Base-by-base conservation (phyloP, 2,329 filamentous ascomycete genomes). In the Leptographium lundbergii region DNA sequence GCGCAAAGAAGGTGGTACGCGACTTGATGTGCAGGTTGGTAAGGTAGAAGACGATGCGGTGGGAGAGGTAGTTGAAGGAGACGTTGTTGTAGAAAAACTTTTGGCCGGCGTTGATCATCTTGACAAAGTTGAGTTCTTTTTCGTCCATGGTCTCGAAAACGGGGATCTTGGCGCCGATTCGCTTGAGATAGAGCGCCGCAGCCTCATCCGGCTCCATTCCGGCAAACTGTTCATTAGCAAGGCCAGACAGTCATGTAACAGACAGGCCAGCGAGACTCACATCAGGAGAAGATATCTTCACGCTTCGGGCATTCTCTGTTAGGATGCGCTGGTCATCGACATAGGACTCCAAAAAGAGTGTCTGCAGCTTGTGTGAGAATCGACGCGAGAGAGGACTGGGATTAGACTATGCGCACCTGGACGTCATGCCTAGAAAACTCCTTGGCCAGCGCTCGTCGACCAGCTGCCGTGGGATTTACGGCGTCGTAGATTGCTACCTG, bases 401-500 rank as follows among this genome's bases (percentile, higher is more conserved):
- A 51, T 39, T 19, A 10, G 14, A 55, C 3, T 3, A 13, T 10
- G 27, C 24, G 27, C 17, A 89, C 87, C 78, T 92, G 88, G 60
- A 99, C 91, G 68, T 96, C 89, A 69, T 96, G 90, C 74, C 96
- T 97, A n/a, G 89, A 87, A 70, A 99, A 96, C 68, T 99, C 94
- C 72, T 95, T 96, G 6, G 91, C 91, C 22, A 99, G 77, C 13
- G 90, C 88, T 59, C 87, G 83, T 54, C 94, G 84, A 19, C 91
- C 91, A 60, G 81, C 84, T 24, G 89, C 85, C 24, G 94, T 86
- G 5, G 92, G 91, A 67, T 99, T 99, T 22, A 99, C 95, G 32
- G 95, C 94, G 72, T 99, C 94, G 70, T 97, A 99, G 61, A 99
- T 97, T 59, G 94, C 94, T 59, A 99, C 92, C 69, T 99, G 94